These are phyloP conservation scores for Neopestalotiopsis sp. DNA, from an alignment of 2,329 filamentous ascomycete species.

Conservation along the genomic window DNA sequence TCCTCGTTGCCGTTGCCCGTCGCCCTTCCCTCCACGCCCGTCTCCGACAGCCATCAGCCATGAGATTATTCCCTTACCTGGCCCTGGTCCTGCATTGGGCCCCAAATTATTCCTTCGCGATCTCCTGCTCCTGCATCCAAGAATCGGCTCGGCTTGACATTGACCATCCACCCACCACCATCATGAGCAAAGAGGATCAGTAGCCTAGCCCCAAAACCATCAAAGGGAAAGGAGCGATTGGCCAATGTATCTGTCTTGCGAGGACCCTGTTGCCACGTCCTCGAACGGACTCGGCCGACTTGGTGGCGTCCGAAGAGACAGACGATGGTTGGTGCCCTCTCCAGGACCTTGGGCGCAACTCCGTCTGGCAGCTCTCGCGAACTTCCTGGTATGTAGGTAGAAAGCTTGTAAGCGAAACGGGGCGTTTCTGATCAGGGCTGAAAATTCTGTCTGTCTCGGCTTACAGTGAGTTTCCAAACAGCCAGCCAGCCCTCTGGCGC, in stretches of 20 bases:
- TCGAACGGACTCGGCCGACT: background rate
- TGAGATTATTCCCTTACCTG: too few relatives aligned
- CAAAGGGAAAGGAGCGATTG: background rate
- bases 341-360: background rate
- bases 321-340: background rate
- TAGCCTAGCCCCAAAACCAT: background rate
- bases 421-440: background rate
- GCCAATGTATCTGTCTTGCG: background rate
- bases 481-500: background rate
- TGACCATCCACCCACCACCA: background rate
- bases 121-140: constrained; percentile 1
- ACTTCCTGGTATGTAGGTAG: background rate
- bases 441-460: background rate
- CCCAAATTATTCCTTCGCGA: constrained; percentile 1
- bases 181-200: background rate
- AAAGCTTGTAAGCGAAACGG: background rate
- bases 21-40: too few relatives aligned
- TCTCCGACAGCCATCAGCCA: too few relatives aligned
- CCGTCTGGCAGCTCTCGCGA: background rate
- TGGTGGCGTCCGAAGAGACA: background rate
- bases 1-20: background rate
- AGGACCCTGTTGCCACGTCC: background rate
- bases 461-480: background rate
- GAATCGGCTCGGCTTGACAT: background rate
- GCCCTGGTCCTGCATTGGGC: background rate